phyloP scores from a whole-genome alignment of 345 rosid species.

The Sonneratia alba region DNA sequence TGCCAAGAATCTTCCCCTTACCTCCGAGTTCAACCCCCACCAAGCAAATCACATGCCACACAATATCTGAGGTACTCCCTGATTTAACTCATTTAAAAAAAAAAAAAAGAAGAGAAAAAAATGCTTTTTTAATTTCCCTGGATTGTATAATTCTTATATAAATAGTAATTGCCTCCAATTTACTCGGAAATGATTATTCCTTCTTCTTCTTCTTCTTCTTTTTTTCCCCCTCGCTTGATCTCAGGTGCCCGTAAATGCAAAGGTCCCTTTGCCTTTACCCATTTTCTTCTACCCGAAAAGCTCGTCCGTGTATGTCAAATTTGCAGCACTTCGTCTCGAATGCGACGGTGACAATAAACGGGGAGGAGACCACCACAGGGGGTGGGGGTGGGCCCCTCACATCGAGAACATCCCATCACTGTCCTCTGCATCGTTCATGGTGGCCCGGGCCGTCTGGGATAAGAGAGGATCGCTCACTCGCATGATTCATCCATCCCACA shows the following conservation, averaged over 20 bases:
- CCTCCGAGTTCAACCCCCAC: too few species aligned
- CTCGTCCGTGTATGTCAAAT: neutral
- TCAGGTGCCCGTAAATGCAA: too few species aligned
- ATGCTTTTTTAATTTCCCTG: neutral
- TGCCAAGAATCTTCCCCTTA: neutral
- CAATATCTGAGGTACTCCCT: neutral
- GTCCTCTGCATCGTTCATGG: neutral
- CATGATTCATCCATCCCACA: neutral
- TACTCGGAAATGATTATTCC: too few species aligned
- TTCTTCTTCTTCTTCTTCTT: too few species aligned
- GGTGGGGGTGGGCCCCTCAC: neutral
- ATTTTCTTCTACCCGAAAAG: too few species aligned
- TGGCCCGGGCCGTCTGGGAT: neutral
- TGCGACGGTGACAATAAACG: neutral
- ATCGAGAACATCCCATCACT: neutral
- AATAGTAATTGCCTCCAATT: too few species aligned
- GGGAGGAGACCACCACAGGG: neutral
- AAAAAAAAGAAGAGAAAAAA: too few species aligned
- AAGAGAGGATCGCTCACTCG: neutral
- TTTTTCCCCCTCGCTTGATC: too few species aligned
- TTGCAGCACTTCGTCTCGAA: neutral
- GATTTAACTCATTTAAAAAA: too few species aligned
- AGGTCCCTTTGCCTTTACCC: too few species aligned
- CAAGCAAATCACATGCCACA: constrained; percentile 8
- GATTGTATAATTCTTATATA: neutral